Percentiles rank a stretch among this genome's conserved stretches.
Evolutionary conservation across 129 eudicot genomes (phyloP).

Genomic region (Flaveria brownii): DNA sequence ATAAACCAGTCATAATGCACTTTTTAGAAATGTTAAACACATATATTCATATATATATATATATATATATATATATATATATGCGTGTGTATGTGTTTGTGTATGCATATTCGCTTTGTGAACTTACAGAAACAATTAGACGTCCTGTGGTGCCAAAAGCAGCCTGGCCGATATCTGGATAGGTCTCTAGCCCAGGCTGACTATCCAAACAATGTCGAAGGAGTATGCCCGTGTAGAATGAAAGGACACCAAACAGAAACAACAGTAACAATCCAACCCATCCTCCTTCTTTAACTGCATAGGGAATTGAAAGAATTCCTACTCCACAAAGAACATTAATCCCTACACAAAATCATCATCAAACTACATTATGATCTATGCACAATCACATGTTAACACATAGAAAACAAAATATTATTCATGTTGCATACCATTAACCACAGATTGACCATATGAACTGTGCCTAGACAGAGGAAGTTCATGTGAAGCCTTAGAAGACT

Average conservation of each 20-base stretch:
- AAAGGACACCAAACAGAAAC: slow-evolving; percentile 57
- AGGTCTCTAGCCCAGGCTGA: slow-evolving; percentile 89
- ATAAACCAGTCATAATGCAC: not conserved
- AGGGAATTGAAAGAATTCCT: slow-evolving; percentile 84
- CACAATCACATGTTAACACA: slow-evolving; percentile 6
- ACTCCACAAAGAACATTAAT: slow-evolving; percentile 93
- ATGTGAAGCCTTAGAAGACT: slow-evolving; percentile 56
- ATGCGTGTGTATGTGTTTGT: not conserved
- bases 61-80: not conserved
- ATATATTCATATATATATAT: not conserved
- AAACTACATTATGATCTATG: not conserved
- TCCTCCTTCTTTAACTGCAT: slow-evolving; percentile 90
- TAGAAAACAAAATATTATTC: not conserved
- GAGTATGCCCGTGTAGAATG: slow-evolving; percentile 91
- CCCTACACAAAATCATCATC: slow-evolving; percentile 47
- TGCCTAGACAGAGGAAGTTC: slow-evolving; percentile 59
- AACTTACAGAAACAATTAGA: slow-evolving; percentile 65
- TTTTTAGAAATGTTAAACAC: not conserved
- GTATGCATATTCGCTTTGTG: not conserved
- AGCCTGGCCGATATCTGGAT: slow-evolving; percentile 96
- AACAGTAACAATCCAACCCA: slow-evolving; percentile 68
- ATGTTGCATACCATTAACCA: slow-evolving; percentile 63
- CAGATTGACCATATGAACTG: slow-evolving; percentile 78
- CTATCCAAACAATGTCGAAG: slow-evolving; percentile 81
- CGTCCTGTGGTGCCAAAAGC: slow-evolving; percentile 86